These are phyloP conservation scores for Coprinellus micaceus DNA, from an alignment of 768 basidiomycete species.

Conservation along the genomic window DNA sequence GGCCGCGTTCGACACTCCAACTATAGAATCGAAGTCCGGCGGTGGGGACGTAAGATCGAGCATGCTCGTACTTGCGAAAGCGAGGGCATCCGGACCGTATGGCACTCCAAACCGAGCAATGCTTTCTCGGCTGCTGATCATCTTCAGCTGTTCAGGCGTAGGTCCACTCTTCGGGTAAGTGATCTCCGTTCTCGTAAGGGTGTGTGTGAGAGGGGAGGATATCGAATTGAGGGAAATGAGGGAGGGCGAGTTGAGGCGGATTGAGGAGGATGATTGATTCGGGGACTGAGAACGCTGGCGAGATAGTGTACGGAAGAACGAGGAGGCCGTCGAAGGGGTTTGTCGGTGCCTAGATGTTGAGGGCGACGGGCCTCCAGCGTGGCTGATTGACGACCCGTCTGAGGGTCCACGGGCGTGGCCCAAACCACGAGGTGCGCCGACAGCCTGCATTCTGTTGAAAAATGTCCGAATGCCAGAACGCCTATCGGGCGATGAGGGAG, in stretches of 20 bases:
- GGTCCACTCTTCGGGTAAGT: conserved; percentile 61
- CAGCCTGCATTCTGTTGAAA: conserved; percentile 35
- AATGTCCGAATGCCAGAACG: conserved; percentile 50
- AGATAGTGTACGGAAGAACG: conserved; percentile 44
- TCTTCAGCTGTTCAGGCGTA: conserved; percentile 60
- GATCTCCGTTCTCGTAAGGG: conserved; percentile 66
- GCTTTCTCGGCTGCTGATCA: conserved; percentile 65
- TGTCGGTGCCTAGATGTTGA: conserved; percentile 28
- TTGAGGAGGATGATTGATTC: conserved; percentile 26
- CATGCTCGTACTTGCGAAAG: conserved; percentile 49
- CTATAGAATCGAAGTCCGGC: conserved; percentile 48
- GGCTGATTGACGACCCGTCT: conserved; percentile 18
- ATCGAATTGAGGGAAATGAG: conserved; percentile 71
- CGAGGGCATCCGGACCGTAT: conserved; percentile 71
- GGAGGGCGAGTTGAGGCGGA: conserved; percentile 58
- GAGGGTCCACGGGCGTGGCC: conserved; percentile 32
- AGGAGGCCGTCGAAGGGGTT: conserved; percentile 28
- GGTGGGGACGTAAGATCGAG: conserved; percentile 31
- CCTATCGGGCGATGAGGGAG: conserved; percentile 23
- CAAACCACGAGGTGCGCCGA: conserved; percentile 17
- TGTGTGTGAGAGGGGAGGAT: conserved; percentile 73
- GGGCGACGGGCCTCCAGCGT: conserved; percentile 13
- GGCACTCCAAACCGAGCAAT: conserved; percentile 71
- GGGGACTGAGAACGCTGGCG: conserved; percentile 44
- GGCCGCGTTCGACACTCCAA: too few relatives aligned